Conservation (phyloP, 345 rosid species). For the Leavenworthia alabamica region DNA sequence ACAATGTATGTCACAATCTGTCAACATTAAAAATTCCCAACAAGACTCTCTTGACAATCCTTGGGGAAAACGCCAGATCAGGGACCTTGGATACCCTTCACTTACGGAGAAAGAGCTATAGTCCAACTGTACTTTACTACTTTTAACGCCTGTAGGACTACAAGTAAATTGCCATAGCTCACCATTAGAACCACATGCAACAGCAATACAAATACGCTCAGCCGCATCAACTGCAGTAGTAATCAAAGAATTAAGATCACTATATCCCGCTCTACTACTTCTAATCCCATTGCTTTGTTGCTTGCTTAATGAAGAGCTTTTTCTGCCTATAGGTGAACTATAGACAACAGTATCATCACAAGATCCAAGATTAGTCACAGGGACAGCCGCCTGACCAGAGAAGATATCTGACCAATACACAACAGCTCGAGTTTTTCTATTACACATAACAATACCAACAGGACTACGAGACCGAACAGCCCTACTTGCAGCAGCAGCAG, state of each 20-base stretch:
- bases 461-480: constrained; percentile 33
- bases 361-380: constrained; percentile 37
- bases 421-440: constrained; percentile 51
- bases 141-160: constrained; percentile 41
- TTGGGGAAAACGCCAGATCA: constrained; percentile 49
- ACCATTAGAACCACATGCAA: constrained; percentile 61
- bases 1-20: constrained; percentile 74
- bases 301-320: constrained; percentile 31
- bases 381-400: constrained; percentile 37
- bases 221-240: constrained; percentile 38
- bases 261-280: constrained; percentile 32
- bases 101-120: constrained; percentile 34
- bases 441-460: constrained; percentile 58
- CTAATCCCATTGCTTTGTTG: constrained; percentile 29
- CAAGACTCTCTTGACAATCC: constrained; percentile 35
- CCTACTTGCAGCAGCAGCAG: constrained; percentile 30
- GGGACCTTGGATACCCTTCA: constrained; percentile 78
- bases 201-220: constrained; percentile 50
- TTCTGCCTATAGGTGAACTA: constrained; percentile 40
- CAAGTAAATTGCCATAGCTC: constrained; percentile 75
- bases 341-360: constrained; percentile 37
- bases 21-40: constrained; percentile 57
- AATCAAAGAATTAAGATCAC: constrained; percentile 61
- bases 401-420: constrained; percentile 72
- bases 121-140: constrained; percentile 36